A percentile compares a stretch with the other conserved stretches of the same genome.
Conservation (phyloP, 2,329 filamentous ascomycete species). For the Neonectria hederae region DNA sequence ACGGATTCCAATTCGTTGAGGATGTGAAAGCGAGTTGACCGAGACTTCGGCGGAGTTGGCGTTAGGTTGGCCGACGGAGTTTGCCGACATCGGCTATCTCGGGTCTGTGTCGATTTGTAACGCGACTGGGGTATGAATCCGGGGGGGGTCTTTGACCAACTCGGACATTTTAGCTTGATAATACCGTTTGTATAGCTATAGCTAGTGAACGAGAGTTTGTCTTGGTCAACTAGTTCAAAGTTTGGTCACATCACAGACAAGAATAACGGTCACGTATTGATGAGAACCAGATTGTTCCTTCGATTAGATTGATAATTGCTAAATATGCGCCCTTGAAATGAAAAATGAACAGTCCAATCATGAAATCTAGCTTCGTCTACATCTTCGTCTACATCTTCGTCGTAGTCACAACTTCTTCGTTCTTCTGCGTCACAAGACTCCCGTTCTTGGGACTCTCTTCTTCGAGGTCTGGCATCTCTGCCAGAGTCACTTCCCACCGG, state of each 20-base stretch:
- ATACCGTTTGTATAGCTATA: too few relatives aligned
- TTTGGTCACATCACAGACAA: not conserved
- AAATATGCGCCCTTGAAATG: not conserved
- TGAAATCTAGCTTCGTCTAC: not conserved
- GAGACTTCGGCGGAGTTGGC: slow-evolving; percentile 11
- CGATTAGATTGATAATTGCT: not conserved
- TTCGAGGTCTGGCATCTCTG: not conserved
- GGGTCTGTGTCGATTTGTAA: not conserved
- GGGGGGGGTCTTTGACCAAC: not conserved
- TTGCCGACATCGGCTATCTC: slow-evolving; percentile 24
- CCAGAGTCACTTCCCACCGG: slow-evolving; percentile 45
- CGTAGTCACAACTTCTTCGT: not conserved
- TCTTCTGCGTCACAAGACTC: not conserved
- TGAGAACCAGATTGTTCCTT: not conserved
- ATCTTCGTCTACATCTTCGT: not conserved
- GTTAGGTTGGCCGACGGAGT: slow-evolving; percentile 27
- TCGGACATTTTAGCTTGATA: not conserved
- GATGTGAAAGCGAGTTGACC: slow-evolving; percentile 18
- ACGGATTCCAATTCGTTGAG: slow-evolving; percentile 1
- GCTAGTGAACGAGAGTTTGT: too few relatives aligned
- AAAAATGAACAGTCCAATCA: not conserved
- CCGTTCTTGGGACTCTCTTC: not conserved
- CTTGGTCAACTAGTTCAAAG: too few relatives aligned
- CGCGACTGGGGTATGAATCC: not conserved
- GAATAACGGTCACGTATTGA: not conserved